phyloP scores from a whole-genome alignment of 2,329 filamentous ascomycete genomes.

The Pseudocercospora eumusae region DNA sequence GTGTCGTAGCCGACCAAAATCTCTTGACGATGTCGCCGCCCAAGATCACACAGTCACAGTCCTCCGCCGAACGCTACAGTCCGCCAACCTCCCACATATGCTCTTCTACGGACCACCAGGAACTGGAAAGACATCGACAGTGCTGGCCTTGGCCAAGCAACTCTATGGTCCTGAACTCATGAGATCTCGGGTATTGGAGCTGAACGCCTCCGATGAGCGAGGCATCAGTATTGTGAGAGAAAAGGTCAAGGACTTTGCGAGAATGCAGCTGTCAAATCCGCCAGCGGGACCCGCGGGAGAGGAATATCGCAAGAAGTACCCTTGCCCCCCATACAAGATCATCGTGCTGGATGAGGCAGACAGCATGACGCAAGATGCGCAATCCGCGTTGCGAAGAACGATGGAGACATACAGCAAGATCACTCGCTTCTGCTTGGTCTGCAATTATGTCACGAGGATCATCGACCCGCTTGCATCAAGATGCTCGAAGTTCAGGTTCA shows the following conservation, averaged over 20 bases:
- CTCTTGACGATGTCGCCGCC: slow-evolving; percentile 88
- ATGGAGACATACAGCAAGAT: slow-evolving; percentile 99
- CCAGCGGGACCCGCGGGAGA: slow-evolving; percentile 63
- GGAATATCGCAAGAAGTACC: slow-evolving; percentile 67
- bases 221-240: slow-evolving; percentile 96
- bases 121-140: slow-evolving; percentile 96
- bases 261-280: slow-evolving; percentile 87
- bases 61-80: slow-evolving; percentile 87
- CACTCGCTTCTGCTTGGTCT: slow-evolving; percentile 94
- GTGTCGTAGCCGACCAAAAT: slow-evolving; percentile 76
- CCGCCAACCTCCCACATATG: slow-evolving; percentile 98
- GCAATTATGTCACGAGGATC: slow-evolving; percentile 97
- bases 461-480: slow-evolving; percentile 92
- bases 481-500: slow-evolving; percentile 97
- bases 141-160: slow-evolving; percentile 94
- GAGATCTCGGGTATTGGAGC: slow-evolving; percentile 90
- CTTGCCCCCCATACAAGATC: slow-evolving; percentile 97
- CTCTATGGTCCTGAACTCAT: slow-evolving; percentile 95
- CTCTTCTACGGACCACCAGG: slow-evolving; percentile 98
- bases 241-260: slow-evolving; percentile 97
- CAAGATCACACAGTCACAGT: slow-evolving; percentile 97
- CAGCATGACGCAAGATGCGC: slow-evolving; percentile 98
- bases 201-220: slow-evolving; percentile 98
- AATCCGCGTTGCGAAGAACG: slow-evolving; percentile 85
- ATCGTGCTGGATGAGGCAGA: slow-evolving; percentile 98